Conservation (phyloP, 768 basidiomycete genomes). For the Russula ochroleuca region DNA sequence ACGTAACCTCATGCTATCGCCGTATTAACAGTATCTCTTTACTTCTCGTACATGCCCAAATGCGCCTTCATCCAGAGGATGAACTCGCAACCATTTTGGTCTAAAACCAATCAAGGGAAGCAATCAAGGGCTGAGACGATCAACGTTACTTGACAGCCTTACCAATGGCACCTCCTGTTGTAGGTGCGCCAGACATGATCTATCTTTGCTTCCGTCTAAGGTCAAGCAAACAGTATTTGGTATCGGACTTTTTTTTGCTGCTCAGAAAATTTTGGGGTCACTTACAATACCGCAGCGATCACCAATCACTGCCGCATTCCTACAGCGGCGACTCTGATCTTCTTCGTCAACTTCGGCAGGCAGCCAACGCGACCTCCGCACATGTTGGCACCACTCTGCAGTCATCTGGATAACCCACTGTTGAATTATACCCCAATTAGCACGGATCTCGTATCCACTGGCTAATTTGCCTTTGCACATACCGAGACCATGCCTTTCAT, state of each 20-base stretch:
- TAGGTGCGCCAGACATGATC: constrained; percentile 1
- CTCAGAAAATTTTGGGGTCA: constrained; percentile 4
- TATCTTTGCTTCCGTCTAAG: not conserved
- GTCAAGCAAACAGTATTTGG: not conserved
- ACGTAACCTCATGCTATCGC: constrained; percentile 1
- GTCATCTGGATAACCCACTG: constrained; percentile 4
- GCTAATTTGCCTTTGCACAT: constrained; percentile 2
- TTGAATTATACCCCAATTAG: constrained; percentile 15
- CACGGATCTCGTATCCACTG: constrained; percentile 7
- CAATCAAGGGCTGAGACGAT: not conserved
- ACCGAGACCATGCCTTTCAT: constrained; percentile 4
- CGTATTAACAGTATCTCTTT: not conserved
- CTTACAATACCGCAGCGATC: constrained; percentile 14
- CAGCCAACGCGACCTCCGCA: constrained; percentile 15
- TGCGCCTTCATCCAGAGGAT: not conserved
- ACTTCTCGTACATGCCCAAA: constrained; percentile 5
- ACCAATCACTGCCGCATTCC: constrained; percentile 7
- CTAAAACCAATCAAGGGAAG: constrained; percentile 4
- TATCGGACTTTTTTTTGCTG: constrained; percentile 2
- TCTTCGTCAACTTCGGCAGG: constrained; percentile 6
- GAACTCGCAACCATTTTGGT: not conserved
- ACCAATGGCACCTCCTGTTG: constrained; percentile 1
- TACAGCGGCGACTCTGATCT: constrained; percentile 20
- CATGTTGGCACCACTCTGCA: constrained; percentile 8
- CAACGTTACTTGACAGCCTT: constrained; percentile 2